These are phyloP conservation scores for Spencermartinsiella europaea DNA, from an alignment of 805 yeast genomes.

Conservation along the genomic window DNA sequence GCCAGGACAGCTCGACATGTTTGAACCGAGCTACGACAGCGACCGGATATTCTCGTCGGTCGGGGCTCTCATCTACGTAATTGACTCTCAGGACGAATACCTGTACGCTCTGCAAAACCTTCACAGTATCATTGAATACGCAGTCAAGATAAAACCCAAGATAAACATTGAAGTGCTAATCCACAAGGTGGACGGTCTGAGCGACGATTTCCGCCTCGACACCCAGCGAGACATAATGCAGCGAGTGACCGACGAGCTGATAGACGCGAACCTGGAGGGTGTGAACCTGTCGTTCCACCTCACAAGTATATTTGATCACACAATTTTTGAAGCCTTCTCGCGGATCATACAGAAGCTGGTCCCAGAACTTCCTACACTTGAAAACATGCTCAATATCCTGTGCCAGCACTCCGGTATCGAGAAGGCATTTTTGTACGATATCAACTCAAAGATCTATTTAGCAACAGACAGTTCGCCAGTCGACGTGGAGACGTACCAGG, in stretches of 20 bases:
- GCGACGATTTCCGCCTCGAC: slow-evolving; percentile 90
- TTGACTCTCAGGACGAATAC: slow-evolving; percentile 94
- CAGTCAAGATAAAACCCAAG: slow-evolving; percentile 74
- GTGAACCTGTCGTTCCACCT: slow-evolving; percentile 86
- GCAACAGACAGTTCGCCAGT: slow-evolving; percentile 96
- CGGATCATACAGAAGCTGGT: slow-evolving; percentile 88
- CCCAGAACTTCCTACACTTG: slow-evolving; percentile 81
- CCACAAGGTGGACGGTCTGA: slow-evolving; percentile 92
- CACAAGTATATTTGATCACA: slow-evolving; percentile 92
- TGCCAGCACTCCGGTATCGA: slow-evolving; percentile 88
- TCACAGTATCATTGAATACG: slow-evolving; percentile 82
- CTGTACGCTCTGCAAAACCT: slow-evolving; percentile 84
- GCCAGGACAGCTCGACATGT: slow-evolving; percentile 89
- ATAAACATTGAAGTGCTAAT: slow-evolving; percentile 89
- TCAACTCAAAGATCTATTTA: slow-evolving; percentile 86
- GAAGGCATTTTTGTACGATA: slow-evolving; percentile 87
- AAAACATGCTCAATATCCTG: slow-evolving; percentile 79
- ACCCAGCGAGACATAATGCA: slow-evolving; percentile 97
- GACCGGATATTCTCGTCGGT: slow-evolving; percentile 72
- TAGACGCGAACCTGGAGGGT: slow-evolving; percentile 85
- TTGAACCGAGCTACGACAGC: slow-evolving; percentile 68
- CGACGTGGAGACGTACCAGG: slow-evolving; percentile 91
- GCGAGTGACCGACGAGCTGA: slow-evolving; percentile 85
- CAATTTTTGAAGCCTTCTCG: slow-evolving; percentile 92
- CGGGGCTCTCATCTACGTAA: slow-evolving; percentile 89